Evolutionary conservation across 192 early-diverging fungal genomes (phyloP).

Genomic region (Rhizophagus prolifer): DNA sequence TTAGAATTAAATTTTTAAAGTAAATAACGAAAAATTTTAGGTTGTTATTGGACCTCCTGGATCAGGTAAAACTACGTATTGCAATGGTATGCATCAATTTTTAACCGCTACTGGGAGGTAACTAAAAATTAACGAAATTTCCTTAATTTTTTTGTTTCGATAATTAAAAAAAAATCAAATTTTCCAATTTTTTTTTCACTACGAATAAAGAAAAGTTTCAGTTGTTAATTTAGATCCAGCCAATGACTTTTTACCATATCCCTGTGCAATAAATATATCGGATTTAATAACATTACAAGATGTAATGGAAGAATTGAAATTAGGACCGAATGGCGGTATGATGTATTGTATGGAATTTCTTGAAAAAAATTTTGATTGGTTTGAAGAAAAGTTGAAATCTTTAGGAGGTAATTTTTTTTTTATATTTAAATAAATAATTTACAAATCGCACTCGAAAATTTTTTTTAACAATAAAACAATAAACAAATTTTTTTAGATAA

Average conservation of each 20-base stretch:
- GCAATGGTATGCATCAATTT: slow-evolving; percentile 87
- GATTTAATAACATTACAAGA: slow-evolving; percentile 94
- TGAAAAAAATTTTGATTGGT: slow-evolving; percentile 89
- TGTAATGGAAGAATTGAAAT: slow-evolving; percentile 83
- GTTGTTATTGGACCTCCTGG: slow-evolving; percentile 94
- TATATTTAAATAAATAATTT: neutral
- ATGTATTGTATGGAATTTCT: slow-evolving; percentile 97
- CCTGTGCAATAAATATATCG: slow-evolving; percentile 76
- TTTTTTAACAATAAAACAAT: too few species aligned
- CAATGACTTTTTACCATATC: slow-evolving; percentile 86
- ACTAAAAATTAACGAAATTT: neutral
- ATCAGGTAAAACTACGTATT: slow-evolving; percentile 96
- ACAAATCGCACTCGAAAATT: neutral
- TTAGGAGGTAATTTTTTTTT: slow-evolving; percentile 37
- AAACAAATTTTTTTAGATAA: slow-evolving; percentile 52
- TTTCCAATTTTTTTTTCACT: neutral
- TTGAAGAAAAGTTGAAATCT: slow-evolving; percentile 71
- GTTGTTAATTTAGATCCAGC: slow-evolving; percentile 98
- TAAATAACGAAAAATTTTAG: slow-evolving; percentile 43
- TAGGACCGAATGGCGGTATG: slow-evolving; percentile 96
- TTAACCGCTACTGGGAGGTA: slow-evolving; percentile 72
- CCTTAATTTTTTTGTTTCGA: neutral
- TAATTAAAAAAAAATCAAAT: neutral
- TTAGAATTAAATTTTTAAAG: too few species aligned
- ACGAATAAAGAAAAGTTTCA: slow-evolving; percentile 60